Base-by-base conservation (phyloP, 2,329 filamentous ascomycete species). In the Penicillium concentricum region DNA sequence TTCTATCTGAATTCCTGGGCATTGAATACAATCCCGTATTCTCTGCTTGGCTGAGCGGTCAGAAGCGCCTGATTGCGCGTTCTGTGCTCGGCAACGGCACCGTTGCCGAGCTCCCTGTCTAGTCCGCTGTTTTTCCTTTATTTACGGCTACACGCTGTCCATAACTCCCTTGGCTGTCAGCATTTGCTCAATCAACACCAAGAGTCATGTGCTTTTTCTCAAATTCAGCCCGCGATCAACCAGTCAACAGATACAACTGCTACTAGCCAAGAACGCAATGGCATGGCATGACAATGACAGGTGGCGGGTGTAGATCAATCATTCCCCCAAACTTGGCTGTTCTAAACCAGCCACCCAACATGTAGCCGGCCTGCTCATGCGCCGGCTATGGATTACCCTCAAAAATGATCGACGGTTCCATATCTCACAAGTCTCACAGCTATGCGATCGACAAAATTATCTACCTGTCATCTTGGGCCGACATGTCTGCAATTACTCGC, bases 31-130 rank as follows among this genome's bases (percentile, higher is more conserved):
- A 46, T 34, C 18, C 54, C 54, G 48, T 46, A 46, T 56, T 37
- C 42, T 41, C 48, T 45, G 54, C 61, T 62, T 62, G 61, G 54
- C 61, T 62, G 35, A 38, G 57, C 57, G 53, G 55, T 60, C 55
- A 55, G 37, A 41, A 56, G 51, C 39, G 52, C 32, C 34, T 24
- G 54, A 51, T 59, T 61, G 57, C 60, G 60, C 54, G 61, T 56
- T 46, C 39, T 32, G 5, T 52, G 48, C 54, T 56, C 54, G 54
- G 54, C 54, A 52, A 22, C 38, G 24, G 28, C 20, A 50, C 28
- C 13, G 6, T 49, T 42, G 16, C 32, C 15, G 22, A n/a, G 26
- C 26, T 45, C 34, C 30, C 46, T 28, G 22, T 20, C 32, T 12
- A 26, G 18, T 42, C 24, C 34, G n/a, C 26, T 18, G 10, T 32